Evolutionary conservation across 2,329 filamentous ascomycete species (phyloP), one percentile per base, ranked within the genome.

Genomic region (Lanzia echinophila): DNA sequence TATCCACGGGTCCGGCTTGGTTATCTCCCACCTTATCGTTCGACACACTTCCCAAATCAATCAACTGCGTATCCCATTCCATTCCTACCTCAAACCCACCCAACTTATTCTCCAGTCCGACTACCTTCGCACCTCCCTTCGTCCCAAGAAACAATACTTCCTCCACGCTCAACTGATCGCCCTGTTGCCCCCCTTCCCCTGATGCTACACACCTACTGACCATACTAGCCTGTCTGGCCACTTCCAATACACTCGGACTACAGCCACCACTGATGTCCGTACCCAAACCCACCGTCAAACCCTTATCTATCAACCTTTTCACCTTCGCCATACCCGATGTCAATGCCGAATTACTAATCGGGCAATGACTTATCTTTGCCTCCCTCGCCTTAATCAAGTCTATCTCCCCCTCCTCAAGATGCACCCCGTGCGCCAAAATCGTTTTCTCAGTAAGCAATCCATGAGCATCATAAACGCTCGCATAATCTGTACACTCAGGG

Each of bases 241-340:
- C 84, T 60, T 94, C 88, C 0, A 97, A 78, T 10, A 97, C 80
- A 57, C 83, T 88, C 0, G 88, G 79, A 53, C 83, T 88, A 68
- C 92, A 96, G 0, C 94, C 94, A 2, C 92, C 94, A 62, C 83
- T 88, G 55, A 97, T 83, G 69, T 99, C 94, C 0, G 92, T 97
- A 0, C 94, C 94, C 0, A 99, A 73, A 0, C 94, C 92, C 6
- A 96, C 83, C 0, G 81, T 82, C 44, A 97, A 77, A 0, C 88
- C 90, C 50, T 79, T 77, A 20, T 90, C 79, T 50, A 96, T 75
- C 62, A 96, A 68, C 70, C 79, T 79, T 17, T 92, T 78, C 2
- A 99, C 85, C 3, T 81, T 82, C 8, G 88, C 88, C 47, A 84
- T 79, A 0, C 94, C 94, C 31, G 83, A 89, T 1, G 88, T 88